Base-by-base conservation (phyloP, 106 monocot species). In the Phalaenopsis aphrodite region DNA sequence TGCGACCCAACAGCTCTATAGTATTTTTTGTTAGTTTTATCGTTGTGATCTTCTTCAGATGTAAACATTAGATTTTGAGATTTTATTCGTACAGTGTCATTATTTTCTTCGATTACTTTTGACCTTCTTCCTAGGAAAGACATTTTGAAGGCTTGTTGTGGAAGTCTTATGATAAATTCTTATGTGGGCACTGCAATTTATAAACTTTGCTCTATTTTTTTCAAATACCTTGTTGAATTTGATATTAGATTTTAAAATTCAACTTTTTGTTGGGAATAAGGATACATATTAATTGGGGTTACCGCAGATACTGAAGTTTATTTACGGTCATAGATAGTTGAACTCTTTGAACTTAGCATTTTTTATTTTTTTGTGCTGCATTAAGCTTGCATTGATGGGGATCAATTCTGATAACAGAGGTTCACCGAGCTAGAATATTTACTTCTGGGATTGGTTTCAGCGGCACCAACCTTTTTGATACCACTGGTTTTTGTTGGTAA, bases 341-440 rank as follows among this genome's bases (percentile, higher is more conserved):
- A 39, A 69, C 69, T 38, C 38, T 69, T 11, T 69, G 69, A 69
- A 69, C 11, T 15, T 36, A 37, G 69, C 38, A 37, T 69, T 69
- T 38, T 38, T 14, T 12, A 37, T n/a, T 69, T 39, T 69, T 15
- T 42, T 45, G 43, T 43, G 43, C 71, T 71, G 43, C 18, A 43
- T 55, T 56, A 39, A 55, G 10, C 8, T 61, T 42, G 17, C 19
- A 52, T 49, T 61, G 68, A 48, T 73, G 41, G 43, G 17, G 41
- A 12, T 61, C 65, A 42, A 17, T 71, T 84, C 6, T 85, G 76
- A 52, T 84, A 56, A 55, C 89, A 98, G 98, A 91, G 82, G 0
- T 98, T 98, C 78, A 88, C 82, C 1, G 94, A 98, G 77, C 61
- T 98, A 81, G 98, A 98, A 79, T 98, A 94, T 90, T 82, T 98